Evolutionary conservation across 2,329 filamentous ascomycete species (phyloP).

Genomic region (Beauveria australis): DNA sequence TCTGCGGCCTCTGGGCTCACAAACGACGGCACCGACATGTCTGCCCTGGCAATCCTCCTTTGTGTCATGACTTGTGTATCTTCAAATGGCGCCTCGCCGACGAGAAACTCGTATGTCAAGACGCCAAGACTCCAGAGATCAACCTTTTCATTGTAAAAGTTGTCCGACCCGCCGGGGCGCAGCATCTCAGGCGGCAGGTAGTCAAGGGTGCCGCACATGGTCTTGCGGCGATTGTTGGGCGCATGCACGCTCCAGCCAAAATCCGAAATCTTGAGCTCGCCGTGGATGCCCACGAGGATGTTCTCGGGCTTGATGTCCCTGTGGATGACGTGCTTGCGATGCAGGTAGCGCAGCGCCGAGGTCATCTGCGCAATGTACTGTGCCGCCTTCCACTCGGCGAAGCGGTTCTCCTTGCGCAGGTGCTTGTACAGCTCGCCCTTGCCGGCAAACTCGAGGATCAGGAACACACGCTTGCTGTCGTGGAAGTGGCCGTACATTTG

Average conservation of each 20-base stretch:
- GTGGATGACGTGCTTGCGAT: conserved; percentile 97
- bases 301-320: conserved; percentile 97
- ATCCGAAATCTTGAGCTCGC: conserved; percentile 97
- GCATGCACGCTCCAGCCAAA: conserved; percentile 99
- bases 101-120: conserved; percentile 90
- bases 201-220: conserved; percentile 94
- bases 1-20: conserved; percentile 86
- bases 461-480: conserved; percentile 77
- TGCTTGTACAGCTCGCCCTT: conserved; percentile 87
- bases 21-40: conserved; percentile 88
- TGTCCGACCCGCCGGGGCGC: conserved; percentile 68
- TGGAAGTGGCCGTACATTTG: conserved; percentile 83
- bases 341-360: conserved; percentile 79
- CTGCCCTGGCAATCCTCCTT: conserved; percentile 74
- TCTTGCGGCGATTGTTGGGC: conserved; percentile 85
- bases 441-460: conserved; percentile 80
- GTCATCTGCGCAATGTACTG: conserved; percentile 88
- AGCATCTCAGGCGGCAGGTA: conserved; percentile 99
- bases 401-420: conserved; percentile 66
- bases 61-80: conserved; percentile 94
- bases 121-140: conserved; percentile 95
- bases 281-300: conserved; percentile 90
- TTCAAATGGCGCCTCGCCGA: conserved; percentile 94
- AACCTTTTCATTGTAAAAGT: conserved; percentile 91
- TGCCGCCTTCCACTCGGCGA: conserved; percentile 78